These are phyloP conservation scores for Rhizopogon vesiculosus DNA, from an alignment of 768 basidiomycete species.

Conservation along the genomic window DNA sequence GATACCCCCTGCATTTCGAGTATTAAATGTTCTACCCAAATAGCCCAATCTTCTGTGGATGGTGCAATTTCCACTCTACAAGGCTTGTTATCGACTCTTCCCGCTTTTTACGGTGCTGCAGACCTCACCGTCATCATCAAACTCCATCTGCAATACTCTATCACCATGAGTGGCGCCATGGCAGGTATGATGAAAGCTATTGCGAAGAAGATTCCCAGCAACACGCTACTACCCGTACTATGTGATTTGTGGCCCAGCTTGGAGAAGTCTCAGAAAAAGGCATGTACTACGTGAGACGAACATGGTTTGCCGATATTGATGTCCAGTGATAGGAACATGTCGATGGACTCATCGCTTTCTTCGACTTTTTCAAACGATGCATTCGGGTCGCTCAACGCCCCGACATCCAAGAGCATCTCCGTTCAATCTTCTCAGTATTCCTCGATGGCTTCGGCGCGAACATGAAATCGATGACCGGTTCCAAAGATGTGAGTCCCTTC, in stretches of 20 bases:
- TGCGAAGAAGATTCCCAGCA: constrained; percentile 66
- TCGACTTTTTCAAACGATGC: constrained; percentile 61
- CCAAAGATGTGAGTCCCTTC: constrained; percentile 22
- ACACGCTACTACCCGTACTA: constrained; percentile 63
- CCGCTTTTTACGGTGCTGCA: constrained; percentile 70
- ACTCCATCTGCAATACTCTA: constrained; percentile 47
- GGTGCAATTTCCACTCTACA: constrained; percentile 49
- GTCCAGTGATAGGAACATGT: constrained; percentile 16
- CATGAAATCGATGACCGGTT: constrained; percentile 23
- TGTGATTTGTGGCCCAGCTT: constrained; percentile 49
- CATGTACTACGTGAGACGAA: constrained; percentile 13
- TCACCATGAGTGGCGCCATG: constrained; percentile 22
- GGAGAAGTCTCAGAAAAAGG: constrained; percentile 32
- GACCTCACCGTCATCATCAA: constrained; percentile 55
- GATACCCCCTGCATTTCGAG: background rate
- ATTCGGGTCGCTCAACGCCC: constrained; percentile 61
- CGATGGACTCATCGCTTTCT: constrained; percentile 40
- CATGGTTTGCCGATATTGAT: background rate
- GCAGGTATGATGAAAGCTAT: constrained; percentile 53
- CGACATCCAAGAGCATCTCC: constrained; percentile 61
- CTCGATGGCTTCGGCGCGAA: constrained; percentile 68
- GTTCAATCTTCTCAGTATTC: constrained; percentile 71
- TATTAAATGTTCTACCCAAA: background rate
- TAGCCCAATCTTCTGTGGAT: constrained; percentile 7
- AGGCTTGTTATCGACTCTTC: constrained; percentile 67